Evolutionary conservation across 805 yeast species (phyloP).

Genomic region (Candida caryicola): DNA sequence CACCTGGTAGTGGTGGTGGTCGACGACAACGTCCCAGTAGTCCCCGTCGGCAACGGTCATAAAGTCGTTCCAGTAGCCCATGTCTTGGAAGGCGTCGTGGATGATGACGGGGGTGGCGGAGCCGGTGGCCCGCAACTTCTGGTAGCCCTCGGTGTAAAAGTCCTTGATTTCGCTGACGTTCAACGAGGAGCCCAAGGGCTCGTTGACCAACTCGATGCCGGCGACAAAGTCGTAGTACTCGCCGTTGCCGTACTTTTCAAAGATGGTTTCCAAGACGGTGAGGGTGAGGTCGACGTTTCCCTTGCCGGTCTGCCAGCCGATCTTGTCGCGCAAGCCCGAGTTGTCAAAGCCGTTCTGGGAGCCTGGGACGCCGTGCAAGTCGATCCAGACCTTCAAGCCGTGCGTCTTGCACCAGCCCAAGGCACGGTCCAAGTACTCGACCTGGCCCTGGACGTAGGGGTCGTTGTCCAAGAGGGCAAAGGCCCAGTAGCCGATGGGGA

Average conservation of each 20-base stretch:
- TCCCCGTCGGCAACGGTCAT: constrained; percentile 29
- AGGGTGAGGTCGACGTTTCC: constrained; percentile 55
- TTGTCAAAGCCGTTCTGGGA: constrained; percentile 89
- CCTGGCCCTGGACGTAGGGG: constrained; percentile 87
- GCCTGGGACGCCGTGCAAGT: constrained; percentile 80
- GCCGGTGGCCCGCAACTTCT: constrained; percentile 54
- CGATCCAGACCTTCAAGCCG: constrained; percentile 67
- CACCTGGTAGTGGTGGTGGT: constrained; percentile 90
- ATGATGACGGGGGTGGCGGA: constrained; percentile 54
- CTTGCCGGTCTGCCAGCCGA: constrained; percentile 50
- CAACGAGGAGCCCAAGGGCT: constrained; percentile 76
- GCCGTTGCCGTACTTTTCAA: constrained; percentile 60
- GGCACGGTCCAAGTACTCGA: constrained; percentile 68
- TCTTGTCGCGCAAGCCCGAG: constrained; percentile 74
- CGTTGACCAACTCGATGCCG: constrained; percentile 85
- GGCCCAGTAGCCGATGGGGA: constrained; percentile 97
- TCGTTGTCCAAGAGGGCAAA: constrained; percentile 59
- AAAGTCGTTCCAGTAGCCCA: constrained; percentile 57
- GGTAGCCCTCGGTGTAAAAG: constrained; percentile 64
- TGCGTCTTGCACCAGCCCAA: constrained; percentile 63
- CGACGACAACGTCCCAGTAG: constrained; percentile 70
- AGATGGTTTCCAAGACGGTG: constrained; percentile 51
- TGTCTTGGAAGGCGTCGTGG: constrained; percentile 77
- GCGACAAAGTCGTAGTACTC: constrained; percentile 68
- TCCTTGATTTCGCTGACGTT: constrained; percentile 56